Conservation (phyloP, 2,329 filamentous ascomycete genomes). For the Fusarium chaquense region DNA sequence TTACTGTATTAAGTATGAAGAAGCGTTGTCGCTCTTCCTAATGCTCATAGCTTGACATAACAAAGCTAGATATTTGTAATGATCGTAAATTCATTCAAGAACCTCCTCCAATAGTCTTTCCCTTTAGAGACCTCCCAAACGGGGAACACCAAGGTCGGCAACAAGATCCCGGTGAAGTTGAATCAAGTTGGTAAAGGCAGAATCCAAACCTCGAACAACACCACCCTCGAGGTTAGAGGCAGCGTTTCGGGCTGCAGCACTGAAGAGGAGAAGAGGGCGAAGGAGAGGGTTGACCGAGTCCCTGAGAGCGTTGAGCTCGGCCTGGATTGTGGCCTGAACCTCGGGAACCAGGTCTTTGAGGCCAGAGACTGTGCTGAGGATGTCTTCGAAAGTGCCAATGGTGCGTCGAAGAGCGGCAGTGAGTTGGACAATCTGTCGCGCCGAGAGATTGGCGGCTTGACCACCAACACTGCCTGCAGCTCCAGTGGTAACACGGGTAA, state of each 20-base stretch:
- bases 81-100: not conserved
- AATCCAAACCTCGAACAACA: conserved; percentile 1
- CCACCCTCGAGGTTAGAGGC: not conserved
- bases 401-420: not conserved
- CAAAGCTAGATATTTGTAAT: not conserved
- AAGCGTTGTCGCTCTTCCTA: conserved; percentile 1
- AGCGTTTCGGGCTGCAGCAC: not conserved
- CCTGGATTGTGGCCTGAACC: not conserved
- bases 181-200: not conserved
- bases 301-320: conserved; percentile 13
- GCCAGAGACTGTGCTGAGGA: not conserved
- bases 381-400: not conserved
- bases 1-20: conserved; percentile 12
- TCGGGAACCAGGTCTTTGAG: conserved; percentile 17
- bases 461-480: conserved; percentile 14
- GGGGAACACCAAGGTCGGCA: not conserved
- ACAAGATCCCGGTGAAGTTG: accelerated
- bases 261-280: not conserved
- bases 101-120: not conserved
- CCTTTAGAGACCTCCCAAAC: not conserved
- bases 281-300: conserved; percentile 13
- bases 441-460: not conserved
- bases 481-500: conserved; percentile 24
- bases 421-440: conserved; percentile 9
- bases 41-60: not conserved